Evolutionary conservation across 2,329 filamentous ascomycete genomes (phyloP), one percentile per base, ranked within the genome.

Genomic region (Paracoccidioides brasiliensis): DNA sequence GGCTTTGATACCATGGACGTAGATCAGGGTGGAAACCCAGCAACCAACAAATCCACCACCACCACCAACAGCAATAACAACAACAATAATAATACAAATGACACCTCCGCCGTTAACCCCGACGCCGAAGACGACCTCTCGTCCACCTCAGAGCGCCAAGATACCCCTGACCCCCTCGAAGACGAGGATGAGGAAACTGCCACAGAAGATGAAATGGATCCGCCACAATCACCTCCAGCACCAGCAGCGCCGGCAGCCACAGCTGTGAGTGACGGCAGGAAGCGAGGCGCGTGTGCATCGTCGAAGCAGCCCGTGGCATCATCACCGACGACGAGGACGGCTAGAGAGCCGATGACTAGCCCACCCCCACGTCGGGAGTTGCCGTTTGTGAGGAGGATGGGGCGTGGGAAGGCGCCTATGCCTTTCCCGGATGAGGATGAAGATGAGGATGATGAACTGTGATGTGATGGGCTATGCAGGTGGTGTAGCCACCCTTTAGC

Each of bases 381-480:
- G 15, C 73, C 74, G 0, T 76, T 76, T 59, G 56, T 59, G 1
- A 67, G 61, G 56, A 64, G 58, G 55, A 55, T 32, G 37, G 55
- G 30, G 51, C 60, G 43, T 54, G 41, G 33, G 5, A 56, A 55
- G 44, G 22, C 22, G 22, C 22, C 56, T 3, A 52, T 53, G 14
- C 52, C 56, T 32, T 50, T 49, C 57, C 53, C 15, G 52, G 60
- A 58, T 37, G 58, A 53, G 5, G 67, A 65, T 52, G 64, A 57
- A 37, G 71, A 69, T 8, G 71, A 72, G 56, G 72, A 74, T 57
- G 72, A 74, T 63, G 72, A 74, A 57, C 56, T 73, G 53, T 73
- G 52, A 62, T 30, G 30, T 54, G 38, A 41, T 53, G 22, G 22
- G 22, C 3, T 43, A 7, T 33, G 30, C 37, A 10, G 3, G 3